Percentiles rank a stretch among this genome's conserved stretches.
Evolutionary conservation across 768 basidiomycete species (phyloP).

Genomic region (Mycena haematopus): DNA sequence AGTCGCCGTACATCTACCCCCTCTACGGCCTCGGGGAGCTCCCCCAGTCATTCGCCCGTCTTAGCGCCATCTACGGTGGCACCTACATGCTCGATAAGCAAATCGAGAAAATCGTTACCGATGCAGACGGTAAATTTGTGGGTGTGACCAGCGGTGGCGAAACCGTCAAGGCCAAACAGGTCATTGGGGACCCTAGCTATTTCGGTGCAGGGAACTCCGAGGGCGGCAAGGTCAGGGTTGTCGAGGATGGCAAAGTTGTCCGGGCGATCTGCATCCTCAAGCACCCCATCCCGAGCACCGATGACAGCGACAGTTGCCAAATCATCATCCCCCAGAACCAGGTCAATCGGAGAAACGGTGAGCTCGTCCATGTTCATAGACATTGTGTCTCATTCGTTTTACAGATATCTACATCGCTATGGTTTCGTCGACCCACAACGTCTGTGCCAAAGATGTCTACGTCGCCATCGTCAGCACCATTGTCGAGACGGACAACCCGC

Average conservation of each 20-base stretch:
- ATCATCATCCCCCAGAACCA: constrained; percentile 99
- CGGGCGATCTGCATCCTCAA: constrained; percentile 97
- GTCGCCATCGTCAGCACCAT: constrained; percentile 98
- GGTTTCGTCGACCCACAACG: constrained; percentile 97
- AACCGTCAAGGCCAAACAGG: constrained; percentile 95
- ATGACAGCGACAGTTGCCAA: constrained; percentile 93
- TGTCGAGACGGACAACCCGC: constrained; percentile 93
- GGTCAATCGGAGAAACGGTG: constrained; percentile 90
- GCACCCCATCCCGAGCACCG: constrained; percentile 97
- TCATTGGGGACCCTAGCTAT: constrained; percentile 98
- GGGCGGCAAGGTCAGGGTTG: constrained; percentile 81
- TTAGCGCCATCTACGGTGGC: constrained; percentile 98
- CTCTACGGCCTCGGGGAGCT: constrained; percentile 98
- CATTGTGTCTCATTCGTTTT: constrained; percentile 9
- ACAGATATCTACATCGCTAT: constrained; percentile 98
- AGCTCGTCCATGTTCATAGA: constrained; percentile 33
- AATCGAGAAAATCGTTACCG: constrained; percentile 89
- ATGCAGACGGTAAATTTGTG: constrained; percentile 84
- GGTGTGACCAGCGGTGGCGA: constrained; percentile 91
- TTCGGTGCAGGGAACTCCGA: constrained; percentile 81
- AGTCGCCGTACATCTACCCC: constrained; percentile 99
- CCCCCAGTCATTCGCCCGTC: constrained; percentile 97
- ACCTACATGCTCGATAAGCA: constrained; percentile 99
- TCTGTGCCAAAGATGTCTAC: constrained; percentile 94
- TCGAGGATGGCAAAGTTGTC: constrained; percentile 94